phyloP scores from a whole-genome alignment of 2,329 filamentous ascomycete genomes.

The Cercospora sojina region DNA sequence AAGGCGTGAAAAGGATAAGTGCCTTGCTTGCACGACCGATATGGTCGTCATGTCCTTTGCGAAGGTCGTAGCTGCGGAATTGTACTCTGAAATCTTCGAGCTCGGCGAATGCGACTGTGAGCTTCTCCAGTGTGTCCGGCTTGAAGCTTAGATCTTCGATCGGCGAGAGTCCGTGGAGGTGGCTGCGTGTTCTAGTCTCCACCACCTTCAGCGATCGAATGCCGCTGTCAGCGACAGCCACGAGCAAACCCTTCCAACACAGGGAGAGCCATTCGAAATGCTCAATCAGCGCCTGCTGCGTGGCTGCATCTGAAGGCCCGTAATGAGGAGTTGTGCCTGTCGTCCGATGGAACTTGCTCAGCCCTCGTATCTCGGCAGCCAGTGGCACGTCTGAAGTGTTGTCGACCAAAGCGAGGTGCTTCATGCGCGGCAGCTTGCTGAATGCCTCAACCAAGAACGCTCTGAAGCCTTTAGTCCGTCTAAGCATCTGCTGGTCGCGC shows the following conservation, averaged over 20 bases:
- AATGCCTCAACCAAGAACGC: conserved; percentile 30
- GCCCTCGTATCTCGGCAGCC: conserved; percentile 24
- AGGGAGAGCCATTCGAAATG: conserved; percentile 24
- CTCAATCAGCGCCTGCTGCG: not conserved
- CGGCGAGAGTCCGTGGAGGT: conserved; percentile 17
- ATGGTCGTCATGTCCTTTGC: conserved; percentile 7
- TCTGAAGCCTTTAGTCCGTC: conserved; percentile 21
- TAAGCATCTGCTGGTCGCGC: conserved; percentile 30
- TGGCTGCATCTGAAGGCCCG: not conserved
- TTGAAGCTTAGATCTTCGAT: conserved; percentile 23
- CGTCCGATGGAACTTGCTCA: conserved; percentile 25
- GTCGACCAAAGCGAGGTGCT: conserved; percentile 17
- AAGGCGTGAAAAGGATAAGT: conserved; percentile 14
- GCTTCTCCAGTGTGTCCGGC: conserved; percentile 7
- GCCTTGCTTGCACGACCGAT: conserved; percentile 4
- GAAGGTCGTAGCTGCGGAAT: conserved; percentile 14
- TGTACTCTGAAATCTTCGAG: conserved; percentile 22
- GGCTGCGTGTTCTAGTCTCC: conserved; percentile 15
- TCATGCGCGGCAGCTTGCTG: conserved; percentile 23
- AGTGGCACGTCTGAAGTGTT: conserved; percentile 11
- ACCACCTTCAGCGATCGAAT: conserved; percentile 20
- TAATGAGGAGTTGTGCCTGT: conserved; percentile 19
- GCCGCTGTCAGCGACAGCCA: conserved; percentile 25
- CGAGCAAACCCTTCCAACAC: conserved; percentile 23
- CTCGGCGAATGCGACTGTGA: conserved; percentile 17